Evolutionary conservation across 2,329 filamentous ascomycete species (phyloP).

Genomic region (Didymella pomorum): DNA sequence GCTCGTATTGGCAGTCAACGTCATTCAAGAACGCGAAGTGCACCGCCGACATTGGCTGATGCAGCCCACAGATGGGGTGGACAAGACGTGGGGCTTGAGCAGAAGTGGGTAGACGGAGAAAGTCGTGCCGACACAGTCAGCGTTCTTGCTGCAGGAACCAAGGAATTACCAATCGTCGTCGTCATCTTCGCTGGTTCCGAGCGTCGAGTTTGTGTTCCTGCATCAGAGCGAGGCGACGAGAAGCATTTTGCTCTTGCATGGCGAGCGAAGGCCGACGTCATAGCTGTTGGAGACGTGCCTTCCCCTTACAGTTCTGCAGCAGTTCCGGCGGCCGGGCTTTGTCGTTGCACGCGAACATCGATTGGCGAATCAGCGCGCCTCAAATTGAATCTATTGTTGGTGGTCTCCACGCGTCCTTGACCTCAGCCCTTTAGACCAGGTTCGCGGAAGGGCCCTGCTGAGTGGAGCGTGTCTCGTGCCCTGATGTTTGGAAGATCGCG

Average conservation of each 20-base stretch:
- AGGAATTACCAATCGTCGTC: constrained; percentile 5
- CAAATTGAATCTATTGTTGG: constrained; percentile 11
- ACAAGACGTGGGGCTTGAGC: constrained; percentile 25
- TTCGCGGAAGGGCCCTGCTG: constrained; percentile 6
- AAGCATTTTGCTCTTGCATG: neutral
- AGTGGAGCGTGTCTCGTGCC: constrained; percentile 12
- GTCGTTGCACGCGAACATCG: neutral
- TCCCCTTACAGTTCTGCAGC: constrained; percentile 5
- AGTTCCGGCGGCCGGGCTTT: constrained; percentile 3
- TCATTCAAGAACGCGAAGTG: constrained; percentile 11
- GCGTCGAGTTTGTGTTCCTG: constrained; percentile 10
- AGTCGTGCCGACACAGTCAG: constrained; percentile 28
- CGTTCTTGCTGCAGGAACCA: constrained; percentile 27
- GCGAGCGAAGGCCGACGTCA: constrained; percentile 2
- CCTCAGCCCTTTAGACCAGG: constrained; percentile 17
- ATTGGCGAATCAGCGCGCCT: constrained; percentile 12
- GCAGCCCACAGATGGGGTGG: constrained; percentile 10
- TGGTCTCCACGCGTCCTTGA: constrained; percentile 13
- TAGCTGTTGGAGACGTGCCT: constrained; percentile 2
- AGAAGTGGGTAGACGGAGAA: constrained; percentile 25
- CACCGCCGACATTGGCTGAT: constrained; percentile 11
- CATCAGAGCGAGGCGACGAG: constrained; percentile 11
- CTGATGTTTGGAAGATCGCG: neutral
- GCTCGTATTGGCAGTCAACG: constrained; percentile 9
- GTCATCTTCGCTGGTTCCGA: neutral